These are phyloP conservation scores for Trypanosoma boissoni DNA, from an alignment of 208 protist genomes.

Conservation along the genomic window DNA sequence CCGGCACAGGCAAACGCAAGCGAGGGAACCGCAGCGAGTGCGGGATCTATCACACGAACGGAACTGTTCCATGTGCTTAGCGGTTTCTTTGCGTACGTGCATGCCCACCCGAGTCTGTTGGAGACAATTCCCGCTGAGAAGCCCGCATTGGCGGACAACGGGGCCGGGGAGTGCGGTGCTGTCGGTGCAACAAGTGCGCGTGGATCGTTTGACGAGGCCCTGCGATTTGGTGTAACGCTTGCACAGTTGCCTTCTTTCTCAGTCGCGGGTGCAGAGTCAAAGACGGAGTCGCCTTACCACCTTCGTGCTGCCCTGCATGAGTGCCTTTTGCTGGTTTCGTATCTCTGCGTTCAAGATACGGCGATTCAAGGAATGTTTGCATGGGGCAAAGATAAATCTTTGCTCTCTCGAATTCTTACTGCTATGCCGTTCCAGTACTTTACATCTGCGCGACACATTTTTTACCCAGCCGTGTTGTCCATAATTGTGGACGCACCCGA, in stretches of 20 bases:
- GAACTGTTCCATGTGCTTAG: slow-evolving; percentile 77
- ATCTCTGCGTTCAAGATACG: slow-evolving; percentile 74
- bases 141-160: background rate
- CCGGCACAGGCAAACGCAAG: too few species aligned
- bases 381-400: slow-evolving; percentile 69
- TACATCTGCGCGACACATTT: slow-evolving; percentile 72
- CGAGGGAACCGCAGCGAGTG: slow-evolving; percentile 7
- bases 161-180: background rate
- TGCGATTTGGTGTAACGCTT: slow-evolving; percentile 71
- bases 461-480: slow-evolving; percentile 73
- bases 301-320: slow-evolving; percentile 80
- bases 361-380: slow-evolving; percentile 76
- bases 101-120: slow-evolving; percentile 45
- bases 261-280: slow-evolving; percentile 8
- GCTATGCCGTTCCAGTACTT: slow-evolving; percentile 83
- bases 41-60: slow-evolving; percentile 48
- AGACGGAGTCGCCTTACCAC: slow-evolving; percentile 25
- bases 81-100: slow-evolving; percentile 66
- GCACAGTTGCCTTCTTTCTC: slow-evolving; percentile 35
- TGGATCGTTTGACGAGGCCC: slow-evolving; percentile 64
- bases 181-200: slow-evolving; percentile 2
- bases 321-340: slow-evolving; percentile 74
- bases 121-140: slow-evolving; percentile 52
- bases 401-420: slow-evolving; percentile 58
- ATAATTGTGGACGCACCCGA: slow-evolving; percentile 45